Conservation (phyloP, 805 yeast species). For the Dipodascus geniculatus region DNA sequence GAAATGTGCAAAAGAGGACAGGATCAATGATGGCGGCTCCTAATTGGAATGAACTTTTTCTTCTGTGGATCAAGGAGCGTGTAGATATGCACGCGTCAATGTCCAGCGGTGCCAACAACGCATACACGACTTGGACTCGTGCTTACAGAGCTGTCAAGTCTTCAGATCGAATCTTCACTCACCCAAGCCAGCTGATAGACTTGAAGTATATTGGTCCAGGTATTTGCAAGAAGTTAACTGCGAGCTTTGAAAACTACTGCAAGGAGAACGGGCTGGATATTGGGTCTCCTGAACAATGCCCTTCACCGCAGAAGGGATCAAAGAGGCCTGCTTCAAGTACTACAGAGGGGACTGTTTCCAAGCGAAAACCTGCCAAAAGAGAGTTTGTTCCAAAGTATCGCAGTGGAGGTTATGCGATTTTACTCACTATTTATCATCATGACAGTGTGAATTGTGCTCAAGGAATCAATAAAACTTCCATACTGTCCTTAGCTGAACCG, state of each 20-base stretch:
- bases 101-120: slow-evolving; percentile 7
- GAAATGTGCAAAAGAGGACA: neutral
- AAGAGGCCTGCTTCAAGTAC: neutral
- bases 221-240: slow-evolving; percentile 40
- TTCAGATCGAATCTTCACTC: slow-evolving; percentile 34
- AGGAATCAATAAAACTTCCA: slow-evolving; percentile 57
- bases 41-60: slow-evolving; percentile 18
- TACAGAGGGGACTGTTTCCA: slow-evolving; percentile 3
- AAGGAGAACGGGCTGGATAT: slow-evolving; percentile 32
- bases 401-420: slow-evolving; percentile 78
- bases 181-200: slow-evolving; percentile 45
- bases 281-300: slow-evolving; percentile 7
- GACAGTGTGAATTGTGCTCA: slow-evolving; percentile 16
- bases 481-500: slow-evolving; percentile 36
- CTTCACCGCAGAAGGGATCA: slow-evolving; percentile 11
- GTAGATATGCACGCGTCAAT: slow-evolving; percentile 9
- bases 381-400: slow-evolving; percentile 61
- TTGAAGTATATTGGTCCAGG: slow-evolving; percentile 66
- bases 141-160: slow-evolving; percentile 44
- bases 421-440: slow-evolving; percentile 42
- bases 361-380: too few relatives aligned
- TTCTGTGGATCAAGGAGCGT: slow-evolving; percentile 20
- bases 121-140: slow-evolving; percentile 33
- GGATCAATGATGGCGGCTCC: neutral
- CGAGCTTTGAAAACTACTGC: slow-evolving; percentile 43